Percentiles rank a stretch among this genome's conserved stretches.
Evolutionary conservation across 495 filamentous ascomycete species (phyloP).

Genomic region (Chaetomium tenue): DNA sequence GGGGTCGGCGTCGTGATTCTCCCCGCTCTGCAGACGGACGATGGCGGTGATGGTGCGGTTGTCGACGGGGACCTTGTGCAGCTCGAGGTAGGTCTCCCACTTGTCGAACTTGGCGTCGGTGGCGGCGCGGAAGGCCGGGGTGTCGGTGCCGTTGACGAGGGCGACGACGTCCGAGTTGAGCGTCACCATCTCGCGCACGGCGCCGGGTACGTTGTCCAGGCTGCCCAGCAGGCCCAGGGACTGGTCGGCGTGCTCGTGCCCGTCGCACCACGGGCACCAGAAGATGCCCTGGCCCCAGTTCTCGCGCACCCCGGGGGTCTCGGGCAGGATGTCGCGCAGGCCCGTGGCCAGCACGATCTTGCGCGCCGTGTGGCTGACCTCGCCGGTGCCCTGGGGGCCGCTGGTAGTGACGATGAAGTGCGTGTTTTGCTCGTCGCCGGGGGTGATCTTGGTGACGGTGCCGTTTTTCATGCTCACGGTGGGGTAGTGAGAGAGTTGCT

Average conservation of each 20-base stretch:
- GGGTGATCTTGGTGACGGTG: conserved; percentile 48
- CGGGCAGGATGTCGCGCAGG: conserved; percentile 53
- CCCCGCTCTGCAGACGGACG: conserved; percentile 47
- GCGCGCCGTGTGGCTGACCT: conserved; percentile 41
- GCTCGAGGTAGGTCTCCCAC: conserved; percentile 42
- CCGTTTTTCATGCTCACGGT: conserved; percentile 51
- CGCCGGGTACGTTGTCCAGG: conserved; percentile 44
- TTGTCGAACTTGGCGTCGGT: conserved; percentile 40
- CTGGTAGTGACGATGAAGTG: conserved; percentile 43
- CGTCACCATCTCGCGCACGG: conserved; percentile 51
- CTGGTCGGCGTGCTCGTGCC: conserved; percentile 58
- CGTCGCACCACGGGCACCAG: conserved; percentile 65
- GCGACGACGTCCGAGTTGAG: conserved; percentile 44
- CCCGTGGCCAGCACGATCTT: conserved; percentile 58
- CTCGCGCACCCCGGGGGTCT: conserved; percentile 50
- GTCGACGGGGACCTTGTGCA: conserved; percentile 52
- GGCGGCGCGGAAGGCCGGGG: conserved; percentile 38
- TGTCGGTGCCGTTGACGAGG: conserved; percentile 57
- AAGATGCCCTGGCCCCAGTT: conserved; percentile 58
- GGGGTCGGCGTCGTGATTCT: conserved; percentile 38
- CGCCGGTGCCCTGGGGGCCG: not conserved
- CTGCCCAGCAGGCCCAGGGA: conserved; percentile 52
- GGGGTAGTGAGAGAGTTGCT: conserved; percentile 51
- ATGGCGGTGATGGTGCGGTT: conserved; percentile 53
- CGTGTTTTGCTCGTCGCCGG: conserved; percentile 38